phyloP scores from a whole-genome alignment of 805 yeast species.

The Candida andamanensis region DNA sequence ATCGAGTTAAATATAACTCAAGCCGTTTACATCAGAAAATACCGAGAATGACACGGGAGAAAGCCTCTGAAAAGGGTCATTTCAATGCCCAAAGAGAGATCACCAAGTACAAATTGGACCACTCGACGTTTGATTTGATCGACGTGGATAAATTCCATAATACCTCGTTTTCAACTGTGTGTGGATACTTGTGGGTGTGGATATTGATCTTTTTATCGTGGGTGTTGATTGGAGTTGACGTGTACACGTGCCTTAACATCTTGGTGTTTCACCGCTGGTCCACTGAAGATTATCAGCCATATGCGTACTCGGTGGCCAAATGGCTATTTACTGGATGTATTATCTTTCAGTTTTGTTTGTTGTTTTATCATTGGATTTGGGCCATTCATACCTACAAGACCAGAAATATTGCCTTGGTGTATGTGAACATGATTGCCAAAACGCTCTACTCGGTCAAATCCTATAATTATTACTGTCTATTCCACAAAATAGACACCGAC shows the following conservation, averaged over 20 bases:
- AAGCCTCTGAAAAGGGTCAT: slow-evolving; percentile 1
- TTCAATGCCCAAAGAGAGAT: slow-evolving; percentile 23
- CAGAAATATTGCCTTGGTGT: slow-evolving; percentile 62
- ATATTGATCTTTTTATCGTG: slow-evolving; percentile 49
- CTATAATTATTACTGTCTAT: slow-evolving; percentile 68
- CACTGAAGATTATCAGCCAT: slow-evolving; percentile 40
- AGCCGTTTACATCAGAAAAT: too few species aligned
- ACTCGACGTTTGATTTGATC: slow-evolving; percentile 45
- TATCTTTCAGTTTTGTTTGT: slow-evolving; percentile 56
- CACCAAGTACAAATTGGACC: slow-evolving; percentile 26
- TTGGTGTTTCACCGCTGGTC: slow-evolving; percentile 72
- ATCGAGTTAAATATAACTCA: too few species aligned
- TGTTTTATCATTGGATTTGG: slow-evolving; percentile 51
- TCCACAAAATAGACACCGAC: slow-evolving; percentile 60
- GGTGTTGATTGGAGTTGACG: slow-evolving; percentile 57
- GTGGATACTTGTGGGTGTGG: slow-evolving; percentile 40
- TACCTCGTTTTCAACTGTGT: slow-evolving; percentile 37
- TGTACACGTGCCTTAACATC: slow-evolving; percentile 72
- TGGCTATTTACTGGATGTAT: slow-evolving; percentile 85
- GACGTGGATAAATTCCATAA: slow-evolving; percentile 45
- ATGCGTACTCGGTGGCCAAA: slow-evolving; percentile 47
- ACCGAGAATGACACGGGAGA: background rate
- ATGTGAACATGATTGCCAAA: slow-evolving; percentile 62
- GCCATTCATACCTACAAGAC: slow-evolving; percentile 58
- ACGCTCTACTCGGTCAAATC: slow-evolving; percentile 48